A percentile compares a stretch with the other conserved stretches of the same genome.
phyloP scores from a whole-genome alignment of 768 basidiomycete genomes.

The Boletus speciosus region DNA sequence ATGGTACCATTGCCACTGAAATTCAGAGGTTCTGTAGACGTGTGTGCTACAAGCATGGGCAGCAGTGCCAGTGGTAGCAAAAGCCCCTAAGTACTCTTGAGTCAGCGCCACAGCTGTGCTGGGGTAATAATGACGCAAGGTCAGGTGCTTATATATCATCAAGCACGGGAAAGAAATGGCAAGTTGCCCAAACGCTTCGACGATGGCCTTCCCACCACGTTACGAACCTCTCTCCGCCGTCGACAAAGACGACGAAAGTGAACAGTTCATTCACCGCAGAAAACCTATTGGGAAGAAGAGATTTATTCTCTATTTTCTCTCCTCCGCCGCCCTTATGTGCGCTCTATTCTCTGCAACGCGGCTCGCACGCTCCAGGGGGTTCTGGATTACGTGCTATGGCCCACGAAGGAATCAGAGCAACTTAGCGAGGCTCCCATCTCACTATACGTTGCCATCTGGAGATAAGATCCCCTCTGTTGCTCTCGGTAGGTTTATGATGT shows the following conservation, averaged over 20 bases:
- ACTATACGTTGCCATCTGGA: slow-evolving; percentile 62
- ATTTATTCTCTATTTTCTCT: slow-evolving; percentile 21
- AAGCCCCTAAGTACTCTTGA: no score
- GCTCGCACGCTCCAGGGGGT: slow-evolving; percentile 20
- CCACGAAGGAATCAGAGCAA: slow-evolving; percentile 20
- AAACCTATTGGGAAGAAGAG: slow-evolving; percentile 16
- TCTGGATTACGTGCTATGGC: slow-evolving; percentile 18
- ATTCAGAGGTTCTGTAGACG: no score
- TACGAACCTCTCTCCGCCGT: slow-evolving; percentile 25
- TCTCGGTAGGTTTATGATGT: slow-evolving; percentile 41
- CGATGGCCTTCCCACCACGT: slow-evolving; percentile 23
- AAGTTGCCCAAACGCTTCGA: not conserved
- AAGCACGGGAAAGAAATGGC: not conserved
- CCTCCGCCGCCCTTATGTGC: slow-evolving; percentile 22
- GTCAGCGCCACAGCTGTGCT: no score
- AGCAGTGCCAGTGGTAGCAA: no score
- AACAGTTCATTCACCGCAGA: not conserved
- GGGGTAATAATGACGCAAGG: not conserved
- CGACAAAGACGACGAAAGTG: slow-evolving; percentile 13
- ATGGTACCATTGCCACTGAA: no score
- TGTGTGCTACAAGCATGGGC: no score
- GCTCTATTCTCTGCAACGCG: slow-evolving; percentile 15
- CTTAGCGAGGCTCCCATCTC: slow-evolving; percentile 35
- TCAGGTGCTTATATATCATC: not conserved
- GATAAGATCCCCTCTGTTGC: slow-evolving; percentile 67